These are phyloP conservation scores for Rhododendron williamsianum DNA, from an alignment of 148 eudicot species.

Conservation along the genomic window DNA sequence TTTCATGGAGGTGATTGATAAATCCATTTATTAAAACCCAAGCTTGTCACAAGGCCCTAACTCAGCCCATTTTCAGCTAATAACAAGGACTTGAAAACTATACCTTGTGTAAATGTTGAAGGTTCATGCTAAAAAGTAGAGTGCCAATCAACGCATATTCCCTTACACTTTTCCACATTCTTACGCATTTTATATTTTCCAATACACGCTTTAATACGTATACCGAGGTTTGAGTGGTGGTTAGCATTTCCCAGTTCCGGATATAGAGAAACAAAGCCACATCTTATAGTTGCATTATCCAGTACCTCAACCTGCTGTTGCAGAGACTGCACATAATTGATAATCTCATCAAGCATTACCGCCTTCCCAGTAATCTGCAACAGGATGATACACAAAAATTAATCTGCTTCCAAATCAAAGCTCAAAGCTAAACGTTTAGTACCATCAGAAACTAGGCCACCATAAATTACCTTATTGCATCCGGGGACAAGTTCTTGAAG, in stretches of 20 bases:
- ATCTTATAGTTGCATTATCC: background rate
- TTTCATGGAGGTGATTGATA: background rate
- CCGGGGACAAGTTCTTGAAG: constrained; percentile 99
- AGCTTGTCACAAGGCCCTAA: constrained; percentile 4
- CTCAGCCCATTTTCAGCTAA: background rate
- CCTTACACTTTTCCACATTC: constrained; percentile 1
- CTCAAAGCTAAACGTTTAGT: background rate
- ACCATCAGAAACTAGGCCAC: background rate
- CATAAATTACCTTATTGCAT: constrained; percentile 69
- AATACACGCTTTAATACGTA: background rate
- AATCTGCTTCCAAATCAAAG: background rate
- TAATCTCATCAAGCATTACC: constrained; percentile 96
- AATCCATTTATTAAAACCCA: background rate
- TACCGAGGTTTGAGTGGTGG: background rate
- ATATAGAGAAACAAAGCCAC: background rate
- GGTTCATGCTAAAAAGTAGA: background rate
- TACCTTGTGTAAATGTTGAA: background rate
- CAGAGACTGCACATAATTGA: constrained; percentile 90
- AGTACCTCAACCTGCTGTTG: constrained; percentile 98
- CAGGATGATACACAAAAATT: background rate
- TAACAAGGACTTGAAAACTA: background rate
- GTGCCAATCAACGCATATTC: background rate
- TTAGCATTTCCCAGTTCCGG: background rate
- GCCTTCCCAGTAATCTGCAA: constrained; percentile 90
- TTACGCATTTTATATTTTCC: background rate